A percentile compares a stretch with the other conserved stretches of the same genome.
These are phyloP conservation scores for Daedaleopsis nitida DNA, from an alignment of 768 basidiomycete species.

Conservation along the genomic window DNA sequence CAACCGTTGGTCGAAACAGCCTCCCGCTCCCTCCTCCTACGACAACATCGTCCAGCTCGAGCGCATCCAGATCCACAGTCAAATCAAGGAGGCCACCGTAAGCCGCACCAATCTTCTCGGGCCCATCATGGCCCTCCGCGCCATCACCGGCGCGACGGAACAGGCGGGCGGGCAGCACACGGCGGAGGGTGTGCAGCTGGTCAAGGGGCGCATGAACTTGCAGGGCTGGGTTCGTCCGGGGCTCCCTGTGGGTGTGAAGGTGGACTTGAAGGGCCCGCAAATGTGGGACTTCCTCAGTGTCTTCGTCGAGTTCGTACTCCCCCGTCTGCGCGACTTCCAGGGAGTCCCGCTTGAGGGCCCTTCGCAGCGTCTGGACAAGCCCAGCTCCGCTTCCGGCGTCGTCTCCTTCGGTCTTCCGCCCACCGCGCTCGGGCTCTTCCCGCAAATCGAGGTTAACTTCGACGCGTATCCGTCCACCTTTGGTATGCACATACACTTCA, in stretches of 20 bases:
- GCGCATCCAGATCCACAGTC: conserved; percentile 82
- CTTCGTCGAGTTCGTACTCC: conserved; percentile 93
- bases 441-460: conserved; percentile 92
- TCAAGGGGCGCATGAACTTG: conserved; percentile 64
- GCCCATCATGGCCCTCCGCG: conserved; percentile 86
- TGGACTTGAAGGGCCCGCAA: conserved; percentile 84
- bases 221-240: conserved; percentile 85
- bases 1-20: conserved; percentile 63
- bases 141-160: conserved; percentile 81
- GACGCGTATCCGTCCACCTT: conserved; percentile 85
- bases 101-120: conserved; percentile 76
- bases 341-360: conserved; percentile 81
- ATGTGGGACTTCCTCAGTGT: conserved; percentile 95
- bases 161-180: conserved; percentile 72
- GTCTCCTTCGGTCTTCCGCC: conserved; percentile 88
- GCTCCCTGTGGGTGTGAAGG: conserved; percentile 84
- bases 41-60: conserved; percentile 78
- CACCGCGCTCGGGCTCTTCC: conserved; percentile 86
- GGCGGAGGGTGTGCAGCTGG: conserved; percentile 77
- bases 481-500: conserved; percentile 94
- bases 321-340: conserved; percentile 86
- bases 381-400: conserved; percentile 82
- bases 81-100: conserved; percentile 76
- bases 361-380: conserved; percentile 67
- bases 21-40: conserved; percentile 63